Percentiles rank a stretch among this genome's conserved stretches.
These are phyloP conservation scores for Spinellus fusiger DNA, from an alignment of 192 early-diverging fungal genomes.

Conservation along the genomic window DNA sequence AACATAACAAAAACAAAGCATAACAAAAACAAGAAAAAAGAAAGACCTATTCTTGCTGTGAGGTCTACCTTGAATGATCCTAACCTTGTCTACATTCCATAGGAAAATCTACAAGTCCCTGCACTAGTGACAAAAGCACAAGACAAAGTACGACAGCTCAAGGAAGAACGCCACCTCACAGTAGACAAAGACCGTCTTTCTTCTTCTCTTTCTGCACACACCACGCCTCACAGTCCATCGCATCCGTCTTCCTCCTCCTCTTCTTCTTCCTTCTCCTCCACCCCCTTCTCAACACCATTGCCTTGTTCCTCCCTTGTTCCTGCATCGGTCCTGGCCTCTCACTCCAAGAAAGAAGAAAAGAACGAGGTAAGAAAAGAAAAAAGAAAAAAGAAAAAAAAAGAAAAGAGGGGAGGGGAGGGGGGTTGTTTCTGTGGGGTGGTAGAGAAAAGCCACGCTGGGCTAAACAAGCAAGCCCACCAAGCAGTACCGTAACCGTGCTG, in stretches of 20 bases:
- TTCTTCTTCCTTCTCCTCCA: too few species aligned
- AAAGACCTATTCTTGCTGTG: too few species aligned
- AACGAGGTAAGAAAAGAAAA: background rate
- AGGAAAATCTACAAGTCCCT: constrained; percentile 4
- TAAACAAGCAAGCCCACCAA: constrained; percentile 9
- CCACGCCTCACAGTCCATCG: too few species aligned
- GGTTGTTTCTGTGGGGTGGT: background rate
- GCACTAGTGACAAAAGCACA: background rate
- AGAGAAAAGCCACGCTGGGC: background rate
- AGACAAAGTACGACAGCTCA: too few species aligned
- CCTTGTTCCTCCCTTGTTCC: too few species aligned
- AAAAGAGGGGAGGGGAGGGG: background rate
- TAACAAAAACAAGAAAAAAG: background rate
- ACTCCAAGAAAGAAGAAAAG: background rate
- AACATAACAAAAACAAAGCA: too few species aligned
- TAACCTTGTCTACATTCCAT: background rate
- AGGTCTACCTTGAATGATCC: background rate
- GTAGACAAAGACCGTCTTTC: too few species aligned
- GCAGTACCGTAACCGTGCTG: constrained; percentile 59
- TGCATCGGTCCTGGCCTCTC: too few species aligned
- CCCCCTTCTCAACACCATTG: too few species aligned
- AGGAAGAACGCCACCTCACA: too few species aligned
- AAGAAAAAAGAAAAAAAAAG: background rate
- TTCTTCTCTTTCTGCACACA: too few species aligned
- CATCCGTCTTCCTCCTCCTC: too few species aligned